A percentile compares a stretch with the other conserved stretches of the same genome.
Evolutionary conservation across 2,329 filamentous ascomycete species (phyloP).

Genomic region (Chalaropsis ovoidea): DNA sequence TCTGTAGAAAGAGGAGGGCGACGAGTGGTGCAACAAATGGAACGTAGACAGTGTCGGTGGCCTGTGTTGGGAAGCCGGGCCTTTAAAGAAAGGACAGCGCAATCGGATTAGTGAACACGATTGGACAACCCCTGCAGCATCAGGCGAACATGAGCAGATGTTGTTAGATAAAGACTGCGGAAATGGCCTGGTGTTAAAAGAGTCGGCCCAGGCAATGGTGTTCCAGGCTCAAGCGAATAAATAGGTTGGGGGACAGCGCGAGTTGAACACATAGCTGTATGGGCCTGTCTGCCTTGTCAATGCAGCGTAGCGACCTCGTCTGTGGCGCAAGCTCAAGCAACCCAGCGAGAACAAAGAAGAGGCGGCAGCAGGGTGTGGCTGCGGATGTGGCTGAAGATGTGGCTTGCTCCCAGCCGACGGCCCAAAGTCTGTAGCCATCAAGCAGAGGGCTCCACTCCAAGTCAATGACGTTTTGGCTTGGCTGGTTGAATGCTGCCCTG

Average conservation of each 20-base stretch:
- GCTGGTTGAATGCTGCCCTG: background rate
- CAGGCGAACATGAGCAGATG: slow-evolving; percentile 21
- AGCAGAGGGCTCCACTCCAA: background rate
- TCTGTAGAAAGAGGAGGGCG: background rate
- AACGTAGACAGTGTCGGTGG: background rate
- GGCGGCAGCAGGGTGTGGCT: background rate
- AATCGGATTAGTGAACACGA: background rate
- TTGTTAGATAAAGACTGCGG: slow-evolving; percentile 11
- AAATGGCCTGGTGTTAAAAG: slow-evolving; percentile 15
- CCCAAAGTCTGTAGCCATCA: background rate
- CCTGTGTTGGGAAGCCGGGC: slow-evolving; percentile 8
- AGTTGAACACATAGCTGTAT: slow-evolving; percentile 6
- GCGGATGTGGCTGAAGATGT: background rate
- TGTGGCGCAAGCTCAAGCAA: background rate
- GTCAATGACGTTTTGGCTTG: slow-evolving; percentile 19
- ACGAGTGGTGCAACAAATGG: background rate
- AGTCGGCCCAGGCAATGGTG: slow-evolving; percentile 3
- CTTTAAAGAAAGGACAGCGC: slow-evolving; percentile 15
- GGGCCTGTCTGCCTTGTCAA: background rate
- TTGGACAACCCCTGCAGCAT: slow-evolving; percentile 20
- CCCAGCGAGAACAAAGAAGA: background rate
- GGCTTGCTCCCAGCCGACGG: background rate
- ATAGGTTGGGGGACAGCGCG: background rate
- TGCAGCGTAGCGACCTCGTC: background rate
- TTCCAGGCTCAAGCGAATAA: background rate